Evolutionary conservation across 2,329 filamentous ascomycete genomes (phyloP), one percentile per base, ranked within the genome.

Genomic region (Aureobasidium sp.): DNA sequence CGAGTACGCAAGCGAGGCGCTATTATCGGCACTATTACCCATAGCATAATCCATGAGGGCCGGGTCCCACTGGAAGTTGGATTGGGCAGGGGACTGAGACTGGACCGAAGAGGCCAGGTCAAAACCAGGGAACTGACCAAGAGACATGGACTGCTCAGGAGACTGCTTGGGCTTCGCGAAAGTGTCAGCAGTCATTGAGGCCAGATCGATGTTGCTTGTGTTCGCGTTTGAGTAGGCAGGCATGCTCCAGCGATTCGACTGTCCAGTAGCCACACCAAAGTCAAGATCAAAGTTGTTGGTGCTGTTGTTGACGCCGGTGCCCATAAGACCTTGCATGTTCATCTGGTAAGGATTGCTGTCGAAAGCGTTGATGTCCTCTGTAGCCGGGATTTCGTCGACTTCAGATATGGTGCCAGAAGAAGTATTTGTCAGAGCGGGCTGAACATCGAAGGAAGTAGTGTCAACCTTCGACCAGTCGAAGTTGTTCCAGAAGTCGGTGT

Each of bases 331-430:
- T 55, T 72, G 72, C 56, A 63, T 56, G 64, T 73, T 70, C 44
- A 58, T 62, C 68, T 68, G 51, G 71, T 71, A 62, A 66, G 70
- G 20, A 69, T 69, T 70, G 70, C 68, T 70, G 71, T 73, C 63
- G 23, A 68, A 67, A 15, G 66, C 66, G 60, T 68, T 70, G 10
- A 68, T 51, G 20, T 74, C 72, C 50, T 74, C 71, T 56, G 70
- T 68, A 7, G 64, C 64, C n/a, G 72, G 70, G 17, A 72, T 66
- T 59, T 75, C 73, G 52, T 74, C 73, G 36, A 74, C 66, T 51
- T 75, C 73, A 20, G 73, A 75, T 56, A 72, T 70, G 5, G 72
- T 73, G n/a, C 71, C 71, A 23, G 72, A 74, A 8, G 73, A 75
- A n/a, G 71, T 70, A 46, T 71, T 69, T 32, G 73, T 74, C 64